A percentile compares a stretch with the other conserved stretches of the same genome.
phyloP scores from a whole-genome alignment of 1,139 yeast species.

The Chernovozyma aurita region DNA sequence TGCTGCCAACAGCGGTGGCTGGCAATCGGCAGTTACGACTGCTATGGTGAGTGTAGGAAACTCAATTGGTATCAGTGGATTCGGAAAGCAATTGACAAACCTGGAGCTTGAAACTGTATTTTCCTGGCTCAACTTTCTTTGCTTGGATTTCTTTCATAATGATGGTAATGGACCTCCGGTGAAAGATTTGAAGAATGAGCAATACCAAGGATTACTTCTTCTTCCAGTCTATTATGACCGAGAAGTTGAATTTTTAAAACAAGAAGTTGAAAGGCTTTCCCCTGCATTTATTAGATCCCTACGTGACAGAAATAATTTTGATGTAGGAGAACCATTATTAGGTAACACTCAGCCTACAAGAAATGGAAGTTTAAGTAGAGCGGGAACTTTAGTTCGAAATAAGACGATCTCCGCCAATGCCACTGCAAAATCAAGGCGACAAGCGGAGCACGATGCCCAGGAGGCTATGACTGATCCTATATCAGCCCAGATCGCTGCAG shows the following conservation, averaged over 20 bases:
- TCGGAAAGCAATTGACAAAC: constrained; percentile 52
- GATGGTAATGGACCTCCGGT: constrained; percentile 81
- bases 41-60: constrained; percentile 48
- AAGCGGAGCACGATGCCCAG: constrained; percentile 46
- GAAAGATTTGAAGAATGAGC: constrained; percentile 57
- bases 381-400: constrained; percentile 57
- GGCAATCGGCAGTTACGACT: constrained; percentile 49
- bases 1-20: constrained; percentile 18
- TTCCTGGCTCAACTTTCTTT: constrained; percentile 64
- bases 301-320: constrained; percentile 39
- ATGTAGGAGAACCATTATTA: constrained; percentile 6
- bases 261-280: constrained; percentile 56
- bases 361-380: constrained; percentile 28
- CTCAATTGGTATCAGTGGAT: constrained; percentile 42
- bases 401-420: constrained; percentile 74
- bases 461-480: constrained; percentile 53
- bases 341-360: constrained; percentile 5
- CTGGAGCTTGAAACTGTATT: constrained; percentile 68
- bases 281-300: constrained; percentile 49
- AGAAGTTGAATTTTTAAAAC: constrained; percentile 44
- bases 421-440: constrained; percentile 54
- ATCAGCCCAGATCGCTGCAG: constrained; percentile 53
- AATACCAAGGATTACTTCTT: constrained; percentile 60
- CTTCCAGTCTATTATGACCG: constrained; percentile 68
- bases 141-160: constrained; percentile 72